phyloP scores from a whole-genome alignment of 2,329 filamentous ascomycete species.

The Leptographium flavum region DNA sequence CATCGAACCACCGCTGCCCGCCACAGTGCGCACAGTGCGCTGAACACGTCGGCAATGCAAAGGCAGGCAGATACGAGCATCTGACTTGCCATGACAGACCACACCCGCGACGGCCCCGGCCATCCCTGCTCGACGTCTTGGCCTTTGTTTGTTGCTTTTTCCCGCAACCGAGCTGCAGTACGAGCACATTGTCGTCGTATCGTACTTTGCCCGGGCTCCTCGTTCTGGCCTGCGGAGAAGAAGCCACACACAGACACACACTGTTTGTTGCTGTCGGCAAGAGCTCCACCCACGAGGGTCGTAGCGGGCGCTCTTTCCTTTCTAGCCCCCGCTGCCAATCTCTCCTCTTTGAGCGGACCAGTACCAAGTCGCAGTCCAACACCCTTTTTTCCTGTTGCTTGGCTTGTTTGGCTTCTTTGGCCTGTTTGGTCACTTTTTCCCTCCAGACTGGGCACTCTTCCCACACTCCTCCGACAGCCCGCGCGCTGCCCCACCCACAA shows the following conservation, averaged over 20 bases:
- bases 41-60: neutral
- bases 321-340: constrained; percentile 11
- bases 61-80: too few relatives aligned
- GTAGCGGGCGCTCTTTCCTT: constrained; percentile 10
- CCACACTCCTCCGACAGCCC: neutral
- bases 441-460: too few relatives aligned
- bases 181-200: constrained; percentile 1
- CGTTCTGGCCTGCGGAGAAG: neutral
- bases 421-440: neutral
- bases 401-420: neutral
- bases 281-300: constrained; percentile 9
- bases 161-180: constrained; percentile 15
- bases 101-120: too few relatives aligned
- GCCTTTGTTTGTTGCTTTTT: too few relatives aligned
- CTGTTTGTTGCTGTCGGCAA: constrained; percentile 8
- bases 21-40: neutral
- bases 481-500: constrained; percentile 20
- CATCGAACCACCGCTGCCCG: neutral
- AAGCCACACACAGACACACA: too few relatives aligned
- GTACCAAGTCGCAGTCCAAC: neutral
- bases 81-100: too few relatives aligned
- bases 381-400: constrained; percentile 3
- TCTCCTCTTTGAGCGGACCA: constrained; percentile 6
- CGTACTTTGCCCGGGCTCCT: too few relatives aligned
- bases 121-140: too few relatives aligned